Base-by-base conservation (phyloP, 2,329 filamentous ascomycete genomes). In the Beauveria brongniartii region DNA sequence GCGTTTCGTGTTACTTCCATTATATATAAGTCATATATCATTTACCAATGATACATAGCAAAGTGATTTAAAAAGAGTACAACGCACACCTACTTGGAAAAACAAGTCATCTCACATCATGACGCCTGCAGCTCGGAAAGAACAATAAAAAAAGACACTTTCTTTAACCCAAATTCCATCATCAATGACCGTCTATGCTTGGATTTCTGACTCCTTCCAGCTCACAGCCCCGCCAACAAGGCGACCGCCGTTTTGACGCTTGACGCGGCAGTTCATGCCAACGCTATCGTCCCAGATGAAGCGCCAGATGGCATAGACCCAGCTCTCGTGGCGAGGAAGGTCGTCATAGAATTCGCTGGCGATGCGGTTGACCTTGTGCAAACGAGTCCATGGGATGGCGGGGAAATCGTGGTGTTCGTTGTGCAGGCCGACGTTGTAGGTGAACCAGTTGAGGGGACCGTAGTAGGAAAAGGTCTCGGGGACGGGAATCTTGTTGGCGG, bases 341-440 rank as follows among this genome's bases (percentile, higher is more conserved):
- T 90, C 89, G 65, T 88, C 85, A 76, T 99, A 99, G 72, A 97
- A 99, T 75, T 97, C 94, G 65, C 82, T 82, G 1, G 94, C 94
- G 61, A 95, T 89, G 64, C 85, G 77, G 70, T 92, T 86, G 59
- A 99, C 79, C 70, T 81, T 81, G 59, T 87, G 89, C 44, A 99
- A 82, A 37, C 89, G 82, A 10, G 92, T 97, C 94, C 94, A 99
- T 0, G 94, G 93, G 52, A 99, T 85, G 53, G 94, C 94, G 12
- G 94, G 94, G 77, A 99, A 99, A 75, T 99, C 94, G 74, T 99
- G 94, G 76, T 99, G 94, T 80, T 99, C 94, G 73, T 99, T 99
- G 80, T 99, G 94, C 70, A 97, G 79, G 58, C 94, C 94, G 51
- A 99, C 94, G 69, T 99, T 99, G 81, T 97, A 99, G 1, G 92